Base-by-base conservation (phyloP, 2,329 filamentous ascomycete species). In the Coniochaeta sp. region DNA sequence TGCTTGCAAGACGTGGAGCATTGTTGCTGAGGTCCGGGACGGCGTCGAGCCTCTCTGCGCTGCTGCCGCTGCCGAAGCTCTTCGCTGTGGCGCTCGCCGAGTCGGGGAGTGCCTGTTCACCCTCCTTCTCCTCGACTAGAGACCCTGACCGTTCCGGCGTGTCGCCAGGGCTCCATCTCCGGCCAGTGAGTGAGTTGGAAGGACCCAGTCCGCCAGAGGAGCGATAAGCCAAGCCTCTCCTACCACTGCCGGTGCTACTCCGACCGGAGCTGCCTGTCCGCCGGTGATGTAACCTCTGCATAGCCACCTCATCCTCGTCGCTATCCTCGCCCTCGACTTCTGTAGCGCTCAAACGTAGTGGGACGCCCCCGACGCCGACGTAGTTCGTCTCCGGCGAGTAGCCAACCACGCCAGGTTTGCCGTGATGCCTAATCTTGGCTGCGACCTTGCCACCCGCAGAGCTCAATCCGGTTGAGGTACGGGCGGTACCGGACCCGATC, bases 251-350 rank as follows among this genome's bases (percentile, higher is more conserved):
- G 38, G 78, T 84, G 70, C 85, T 92, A 72, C 87, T 91, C 64
- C 89, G 82, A 22, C 89, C 89, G 67, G 89, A 92, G 72, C 89
- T 92, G 54, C 89, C 88, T 24, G 85, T 89, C 64, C 89, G 80
- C 63, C 85, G 85, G 74, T 93, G 89, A 64, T 86, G 80, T 74
- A 81, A 68, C 62, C 78, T 80, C 66, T 77, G 73, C 66, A 72
- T 70, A 58, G 73, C 70, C 36, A 76, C 76, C 47, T 89, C 87
- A 57, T 91, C 89, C 52, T 91, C 88, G 58, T 91, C 90, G 70
- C 88, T 91, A 67, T 93, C 91, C 65, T 88, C 92, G 65, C 90
- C 91, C 68, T 96, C 92, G 16, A 98, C 90, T 73, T 99, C 95
- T 58, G 90, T 96, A n/a, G 95, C 93, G 72, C 91, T 96, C 63